Evolutionary conservation across 345 rosid genomes (phyloP), one percentile per base, ranked within the genome.

Genomic region (Trapa incisa): DNA sequence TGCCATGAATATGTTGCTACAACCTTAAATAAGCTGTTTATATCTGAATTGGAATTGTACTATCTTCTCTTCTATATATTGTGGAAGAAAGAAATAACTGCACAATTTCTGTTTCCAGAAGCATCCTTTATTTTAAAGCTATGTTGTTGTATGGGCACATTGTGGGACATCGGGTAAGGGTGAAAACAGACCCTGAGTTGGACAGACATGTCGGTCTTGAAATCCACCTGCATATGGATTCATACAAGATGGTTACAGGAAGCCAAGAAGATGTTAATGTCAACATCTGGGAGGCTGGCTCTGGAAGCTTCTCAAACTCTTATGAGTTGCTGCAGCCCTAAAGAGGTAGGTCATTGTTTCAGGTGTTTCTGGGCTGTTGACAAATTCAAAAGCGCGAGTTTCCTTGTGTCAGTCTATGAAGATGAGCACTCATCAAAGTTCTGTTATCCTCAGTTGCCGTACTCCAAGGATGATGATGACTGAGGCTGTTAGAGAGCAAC

Each of bases 231-330:
- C 80, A 82, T 43, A 77, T 80, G 86, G 95, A 85, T 78, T 77
- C 76, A 39, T 78, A 80, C 74, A 88, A 85, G 75, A 79, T 88
- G 68, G 87, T 84, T 67, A 78, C 89, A 0, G 86, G 85, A 61
- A 81, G 80, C 42, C 78, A 60, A 3, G 57, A 77, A n/a, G 86
- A 85, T 75, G 29, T 2, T 36, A 9, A 17, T 58, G 41, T 85
- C 61, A 74, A 76, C 47, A 68, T 76, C 65, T 88, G 95, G 95
- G 89, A 86, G 61, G 67, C 80, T 11, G 84, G 76, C 67, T 74
- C 84, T 14, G 86, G 85, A 17, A 65, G 13, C 36, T 73, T 61
- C 66, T 70, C 79, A 33, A 85, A 78, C 56, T 82, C 90, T 58
- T 72, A 22, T 88, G 67, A 32, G 64, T 38, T 81, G 78, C 64